phyloP scores from a whole-genome alignment of 805 yeast species.

The Pichia rugopelliculosa region DNA sequence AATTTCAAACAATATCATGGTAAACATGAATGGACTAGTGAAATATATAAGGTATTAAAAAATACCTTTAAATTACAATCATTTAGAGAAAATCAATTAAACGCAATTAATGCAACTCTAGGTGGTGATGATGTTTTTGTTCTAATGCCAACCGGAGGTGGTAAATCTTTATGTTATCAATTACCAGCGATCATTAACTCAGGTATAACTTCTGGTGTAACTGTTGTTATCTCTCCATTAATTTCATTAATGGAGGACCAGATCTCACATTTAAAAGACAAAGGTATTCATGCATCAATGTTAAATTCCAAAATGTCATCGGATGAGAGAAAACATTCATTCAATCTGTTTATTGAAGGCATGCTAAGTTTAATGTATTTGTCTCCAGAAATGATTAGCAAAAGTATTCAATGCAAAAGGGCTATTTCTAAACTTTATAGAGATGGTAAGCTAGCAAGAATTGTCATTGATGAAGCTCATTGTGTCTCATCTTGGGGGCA shows the following conservation, averaged over 20 bases:
- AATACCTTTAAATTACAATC: constrained; percentile 53
- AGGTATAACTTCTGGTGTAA: constrained; percentile 75
- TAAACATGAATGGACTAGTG: constrained; percentile 55
- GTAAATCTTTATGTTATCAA: constrained; percentile 93
- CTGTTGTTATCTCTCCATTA: constrained; percentile 88
- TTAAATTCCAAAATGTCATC: constrained; percentile 68
- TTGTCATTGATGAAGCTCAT: constrained; percentile 96
- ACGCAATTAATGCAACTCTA: constrained; percentile 73
- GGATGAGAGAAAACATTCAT: constrained; percentile 54
- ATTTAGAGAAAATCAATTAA: constrained; percentile 79
- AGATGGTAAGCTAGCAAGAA: constrained; percentile 58
- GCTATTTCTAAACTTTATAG: constrained; percentile 53
- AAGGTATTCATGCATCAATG: constrained; percentile 77
- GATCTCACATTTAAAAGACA: constrained; percentile 66
- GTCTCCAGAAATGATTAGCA: constrained; percentile 91
- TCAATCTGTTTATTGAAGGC: constrained; percentile 57
- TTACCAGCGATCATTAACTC: constrained; percentile 78
- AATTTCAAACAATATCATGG: constrained; percentile 25
- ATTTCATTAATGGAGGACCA: constrained; percentile 98
- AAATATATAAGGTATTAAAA: constrained; percentile 51
- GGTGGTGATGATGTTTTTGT: constrained; percentile 86
- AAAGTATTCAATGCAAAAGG: constrained; percentile 58
- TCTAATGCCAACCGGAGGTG: constrained; percentile 98
- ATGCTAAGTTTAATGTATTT: constrained; percentile 70
- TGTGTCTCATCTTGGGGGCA: constrained; percentile 99